Evolutionary conservation across 495 filamentous ascomycete genomes (phyloP).

Genomic region (Aspergillus funiculosus): DNA sequence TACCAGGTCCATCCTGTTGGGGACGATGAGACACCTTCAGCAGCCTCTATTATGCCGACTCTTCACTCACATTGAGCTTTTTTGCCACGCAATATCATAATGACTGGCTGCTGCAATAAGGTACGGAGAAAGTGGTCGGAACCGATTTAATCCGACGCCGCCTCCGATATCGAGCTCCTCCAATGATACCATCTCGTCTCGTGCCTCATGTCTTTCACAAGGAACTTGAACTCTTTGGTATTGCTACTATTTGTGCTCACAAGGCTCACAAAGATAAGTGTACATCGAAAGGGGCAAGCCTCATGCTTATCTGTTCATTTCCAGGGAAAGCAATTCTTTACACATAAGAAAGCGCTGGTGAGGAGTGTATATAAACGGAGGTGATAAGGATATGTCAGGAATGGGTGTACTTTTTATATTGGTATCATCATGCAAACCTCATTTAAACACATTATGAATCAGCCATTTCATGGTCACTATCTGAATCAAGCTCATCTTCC

Average conservation of each 20-base stretch:
- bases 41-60: slow-evolving; percentile 27
- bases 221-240: background rate
- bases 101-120: slow-evolving; percentile 29
- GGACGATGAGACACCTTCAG: slow-evolving; percentile 27
- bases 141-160: slow-evolving; percentile 33
- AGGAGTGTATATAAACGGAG: no score
- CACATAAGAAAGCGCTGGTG: background rate
- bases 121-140: slow-evolving; percentile 27
- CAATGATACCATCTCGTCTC: no score
- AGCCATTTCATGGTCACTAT: slow-evolving; percentile 47
- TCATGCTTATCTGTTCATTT: background rate
- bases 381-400: no score
- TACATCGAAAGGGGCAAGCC: no score
- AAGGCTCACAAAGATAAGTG: no score
- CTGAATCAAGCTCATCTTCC: slow-evolving; percentile 40
- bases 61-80: slow-evolving; percentile 32
- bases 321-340: background rate
- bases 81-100: slow-evolving; percentile 23
- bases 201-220: no score
- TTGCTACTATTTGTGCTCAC: no score
- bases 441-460: slow-evolving; percentile 33
- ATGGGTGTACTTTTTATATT: slow-evolving; percentile 17
- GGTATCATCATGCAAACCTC: slow-evolving; percentile 32
- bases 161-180: slow-evolving; percentile 12
- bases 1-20: slow-evolving; percentile 40